A percentile compares a stretch with the other conserved stretches of the same genome.
Evolutionary conservation across 73 alveolate genomes (phyloP).

Genomic region (Stentor coeruleus): DNA sequence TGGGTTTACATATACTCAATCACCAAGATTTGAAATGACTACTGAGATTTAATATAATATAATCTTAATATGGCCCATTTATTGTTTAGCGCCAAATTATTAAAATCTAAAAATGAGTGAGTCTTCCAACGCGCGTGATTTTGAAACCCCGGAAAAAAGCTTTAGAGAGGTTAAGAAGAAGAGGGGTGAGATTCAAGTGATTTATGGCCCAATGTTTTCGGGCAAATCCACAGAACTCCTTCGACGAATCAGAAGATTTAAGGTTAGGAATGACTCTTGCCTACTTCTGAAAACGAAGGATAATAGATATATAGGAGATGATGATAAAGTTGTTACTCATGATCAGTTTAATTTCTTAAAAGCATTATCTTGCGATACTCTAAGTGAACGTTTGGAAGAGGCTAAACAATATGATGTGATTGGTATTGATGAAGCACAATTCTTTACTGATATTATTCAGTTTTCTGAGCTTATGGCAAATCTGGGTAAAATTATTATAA

Average conservation of each 20-base stretch:
- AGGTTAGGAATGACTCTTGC: conserved; percentile 58
- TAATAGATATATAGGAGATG: conserved; percentile 68
- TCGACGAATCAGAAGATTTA: conserved; percentile 60
- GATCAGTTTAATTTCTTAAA: conserved; percentile 48
- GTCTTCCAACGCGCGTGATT: conserved; percentile 9
- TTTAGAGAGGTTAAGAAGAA: not conserved
- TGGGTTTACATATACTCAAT: no score
- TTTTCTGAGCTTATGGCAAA: conserved; percentile 81
- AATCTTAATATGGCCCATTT: no score
- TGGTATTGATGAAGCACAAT: conserved; percentile 98
- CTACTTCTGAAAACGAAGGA: conserved; percentile 69
- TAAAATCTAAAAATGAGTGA: conserved; percentile 11
- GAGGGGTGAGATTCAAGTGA: conserved; percentile 73
- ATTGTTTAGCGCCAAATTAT: conserved; percentile 3
- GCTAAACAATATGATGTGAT: conserved; percentile 81
- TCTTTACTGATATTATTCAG: conserved; percentile 82
- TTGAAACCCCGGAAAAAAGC: conserved; percentile 20
- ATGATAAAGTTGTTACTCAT: conserved; percentile 74
- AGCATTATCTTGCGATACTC: conserved; percentile 49
- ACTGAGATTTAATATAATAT: no score
- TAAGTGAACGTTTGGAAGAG: conserved; percentile 55
- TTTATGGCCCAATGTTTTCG: conserved; percentile 91
- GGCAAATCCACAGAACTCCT: conserved; percentile 89
- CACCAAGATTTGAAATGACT: no score
- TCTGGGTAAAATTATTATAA: conserved; percentile 78